These are phyloP conservation scores for Lentinula boryana DNA, from an alignment of 768 basidiomycete species.

Conservation along the genomic window DNA sequence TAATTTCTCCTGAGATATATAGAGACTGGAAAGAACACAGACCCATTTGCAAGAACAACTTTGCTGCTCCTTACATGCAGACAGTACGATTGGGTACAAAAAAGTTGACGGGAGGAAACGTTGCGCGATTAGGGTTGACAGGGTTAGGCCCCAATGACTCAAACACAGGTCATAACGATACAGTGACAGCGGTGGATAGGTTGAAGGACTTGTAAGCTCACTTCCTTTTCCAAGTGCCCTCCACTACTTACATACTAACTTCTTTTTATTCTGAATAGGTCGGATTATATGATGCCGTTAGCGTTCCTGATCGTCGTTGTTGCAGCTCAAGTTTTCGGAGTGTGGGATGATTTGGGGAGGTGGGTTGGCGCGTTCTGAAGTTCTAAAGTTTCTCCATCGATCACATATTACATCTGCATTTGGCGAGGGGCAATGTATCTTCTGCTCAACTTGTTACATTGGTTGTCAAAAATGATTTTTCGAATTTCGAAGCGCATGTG, in stretches of 20 bases:
- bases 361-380: not conserved
- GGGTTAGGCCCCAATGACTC: not conserved
- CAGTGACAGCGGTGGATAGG: not conserved
- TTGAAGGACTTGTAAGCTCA: not conserved
- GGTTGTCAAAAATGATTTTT: no score
- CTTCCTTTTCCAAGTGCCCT: no score
- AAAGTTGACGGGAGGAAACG: not conserved
- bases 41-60: not conserved
- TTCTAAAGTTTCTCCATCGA: not conserved
- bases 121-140: not conserved
- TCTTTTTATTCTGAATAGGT: not conserved
- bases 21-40: slow-evolving; percentile 6
- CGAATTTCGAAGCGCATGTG: no score
- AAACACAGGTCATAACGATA: no score
- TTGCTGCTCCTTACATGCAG: not conserved
- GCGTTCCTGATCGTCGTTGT: not conserved
- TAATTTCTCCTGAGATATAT: no score
- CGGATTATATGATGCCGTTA: not conserved
- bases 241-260: no score
- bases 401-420: not conserved
- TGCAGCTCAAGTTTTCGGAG: not conserved
- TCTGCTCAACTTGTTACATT: no score
- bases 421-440: no score
- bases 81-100: not conserved
- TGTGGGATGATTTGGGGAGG: not conserved